These are phyloP conservation scores for Phytophthora meadii DNA, from an alignment of 352 stramenopile genomes.

Conservation along the genomic window DNA sequence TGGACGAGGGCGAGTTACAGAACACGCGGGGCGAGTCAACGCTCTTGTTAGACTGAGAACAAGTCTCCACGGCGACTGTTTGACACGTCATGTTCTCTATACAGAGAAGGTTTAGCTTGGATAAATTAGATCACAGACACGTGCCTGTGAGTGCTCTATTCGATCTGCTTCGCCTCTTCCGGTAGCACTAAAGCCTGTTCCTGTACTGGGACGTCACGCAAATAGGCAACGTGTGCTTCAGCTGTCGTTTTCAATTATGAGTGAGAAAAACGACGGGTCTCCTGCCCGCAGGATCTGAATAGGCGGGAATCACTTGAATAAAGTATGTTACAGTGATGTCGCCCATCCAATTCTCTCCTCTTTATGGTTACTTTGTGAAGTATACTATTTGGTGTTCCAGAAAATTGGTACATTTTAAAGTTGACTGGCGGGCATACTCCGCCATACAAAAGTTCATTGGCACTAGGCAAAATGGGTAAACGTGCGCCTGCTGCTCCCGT, in stretches of 20 bases:
- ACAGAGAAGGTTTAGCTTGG: slow-evolving; percentile 4
- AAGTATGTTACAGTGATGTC: slow-evolving; percentile 21
- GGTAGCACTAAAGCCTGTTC: not conserved
- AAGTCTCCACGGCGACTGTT: slow-evolving; percentile 14
- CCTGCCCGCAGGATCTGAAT: slow-evolving; percentile 10
- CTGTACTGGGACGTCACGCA: not conserved
- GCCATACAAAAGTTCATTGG: slow-evolving; percentile 23
- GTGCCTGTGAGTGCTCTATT: slow-evolving; percentile 13
- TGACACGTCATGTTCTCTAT: slow-evolving; percentile 27
- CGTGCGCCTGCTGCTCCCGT: slow-evolving; percentile 31
- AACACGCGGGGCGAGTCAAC: slow-evolving; percentile 45
- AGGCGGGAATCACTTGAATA: not conserved
- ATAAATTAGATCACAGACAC: slow-evolving; percentile 25
- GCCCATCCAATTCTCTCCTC: slow-evolving; percentile 5
- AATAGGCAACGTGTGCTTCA: not conserved
- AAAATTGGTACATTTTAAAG: too few species aligned
- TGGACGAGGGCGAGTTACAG: slow-evolving; percentile 71
- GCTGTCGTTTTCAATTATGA: slow-evolving; percentile 33
- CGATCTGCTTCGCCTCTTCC: not conserved
- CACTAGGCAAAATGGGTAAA: slow-evolving; percentile 54
- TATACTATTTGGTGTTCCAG: not conserved
- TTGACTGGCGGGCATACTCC: slow-evolving; percentile 30
- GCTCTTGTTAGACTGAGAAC: slow-evolving; percentile 30
- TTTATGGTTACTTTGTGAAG: slow-evolving; percentile 1
- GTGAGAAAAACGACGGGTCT: slow-evolving; percentile 10